phyloP scores from a whole-genome alignment of 768 basidiomycete species.

The Lactarius tabidus region DNA sequence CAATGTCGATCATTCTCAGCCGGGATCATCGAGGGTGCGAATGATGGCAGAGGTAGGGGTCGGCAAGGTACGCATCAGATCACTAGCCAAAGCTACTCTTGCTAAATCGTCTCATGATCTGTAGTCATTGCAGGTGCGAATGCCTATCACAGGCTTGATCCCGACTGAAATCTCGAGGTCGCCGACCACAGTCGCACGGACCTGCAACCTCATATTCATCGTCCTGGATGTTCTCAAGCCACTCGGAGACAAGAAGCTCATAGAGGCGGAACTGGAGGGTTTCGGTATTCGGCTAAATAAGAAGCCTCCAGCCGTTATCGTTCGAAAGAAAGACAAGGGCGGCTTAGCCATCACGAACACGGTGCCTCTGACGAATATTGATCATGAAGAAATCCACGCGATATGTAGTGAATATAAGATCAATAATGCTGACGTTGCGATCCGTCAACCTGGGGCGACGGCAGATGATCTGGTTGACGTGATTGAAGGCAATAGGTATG shows the following conservation, averaged over 20 bases:
- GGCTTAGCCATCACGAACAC: slow-evolving; percentile 95
- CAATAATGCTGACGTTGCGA: slow-evolving; percentile 86
- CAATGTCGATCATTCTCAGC: slow-evolving; percentile 42
- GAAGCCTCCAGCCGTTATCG: slow-evolving; percentile 80
- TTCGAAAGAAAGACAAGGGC: slow-evolving; percentile 86
- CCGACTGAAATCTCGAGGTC: slow-evolving; percentile 13
- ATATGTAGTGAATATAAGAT: slow-evolving; percentile 89
- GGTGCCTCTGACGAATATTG: slow-evolving; percentile 92
- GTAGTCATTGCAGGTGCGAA: slow-evolving; percentile 73
- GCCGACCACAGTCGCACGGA: slow-evolving; percentile 73
- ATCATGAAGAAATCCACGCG: slow-evolving; percentile 94
- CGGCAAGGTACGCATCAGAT: slow-evolving; percentile 64
- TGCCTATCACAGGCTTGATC: background rate
- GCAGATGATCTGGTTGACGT: slow-evolving; percentile 97
- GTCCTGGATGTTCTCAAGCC: slow-evolving; percentile 98
- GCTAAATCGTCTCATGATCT: slow-evolving; percentile 21
- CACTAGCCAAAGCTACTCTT: background rate
- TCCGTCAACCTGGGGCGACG: slow-evolving; percentile 87
- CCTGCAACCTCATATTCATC: slow-evolving; percentile 98
- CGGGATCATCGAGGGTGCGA: slow-evolving; percentile 97
- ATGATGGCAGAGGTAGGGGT: slow-evolving; percentile 94
- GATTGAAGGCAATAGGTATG: slow-evolving; percentile 88
- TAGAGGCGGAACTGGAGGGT: slow-evolving; percentile 93
- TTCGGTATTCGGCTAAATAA: slow-evolving; percentile 98
- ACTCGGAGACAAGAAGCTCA: slow-evolving; percentile 89